Percentiles rank a stretch among this genome's conserved stretches.
phyloP scores from a whole-genome alignment of 164 flowering plant genomes.

The Piper betle region DNA sequence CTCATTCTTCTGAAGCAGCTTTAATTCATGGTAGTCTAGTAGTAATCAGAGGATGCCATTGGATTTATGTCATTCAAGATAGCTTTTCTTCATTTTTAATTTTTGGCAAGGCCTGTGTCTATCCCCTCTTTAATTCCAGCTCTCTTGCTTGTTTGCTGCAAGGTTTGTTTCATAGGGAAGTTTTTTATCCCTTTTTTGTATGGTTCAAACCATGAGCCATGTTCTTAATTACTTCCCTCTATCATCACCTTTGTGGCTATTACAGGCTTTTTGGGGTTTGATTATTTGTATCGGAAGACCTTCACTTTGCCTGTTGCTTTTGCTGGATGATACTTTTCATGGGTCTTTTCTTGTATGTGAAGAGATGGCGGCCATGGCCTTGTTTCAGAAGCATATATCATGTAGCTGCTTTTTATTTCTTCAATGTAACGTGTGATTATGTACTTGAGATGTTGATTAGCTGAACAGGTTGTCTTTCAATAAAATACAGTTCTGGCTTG shows the following conservation, averaged over 20 bases:
- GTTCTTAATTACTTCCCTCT: slow-evolving; percentile 17
- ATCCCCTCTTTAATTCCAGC: neutral
- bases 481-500: neutral
- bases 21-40: slow-evolving; percentile 4
- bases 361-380: slow-evolving; percentile 1
- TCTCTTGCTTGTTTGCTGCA: neutral
- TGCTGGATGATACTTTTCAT: neutral
- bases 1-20: slow-evolving; percentile 8
- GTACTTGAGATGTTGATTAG: neutral
- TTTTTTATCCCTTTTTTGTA: slow-evolving; percentile 11
- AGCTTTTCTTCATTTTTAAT: slow-evolving; percentile 2
- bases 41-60: neutral
- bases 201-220: slow-evolving; percentile 13
- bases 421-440: neutral
- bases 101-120: slow-evolving; percentile 7
- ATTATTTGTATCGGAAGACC: neutral
- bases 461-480: neutral
- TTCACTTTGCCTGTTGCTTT: neutral
- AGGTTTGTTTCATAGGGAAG: slow-evolving; percentile 10
- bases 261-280: slow-evolving; percentile 6
- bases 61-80: neutral
- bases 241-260: slow-evolving; percentile 7
- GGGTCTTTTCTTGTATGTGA: neutral
- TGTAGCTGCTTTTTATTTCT: slow-evolving; percentile 3
- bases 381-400: slow-evolving; percentile 3